Evolutionary conservation across 1,284 basidiomycete genomes (phyloP).

Genomic region (Malassezia japonica): DNA sequence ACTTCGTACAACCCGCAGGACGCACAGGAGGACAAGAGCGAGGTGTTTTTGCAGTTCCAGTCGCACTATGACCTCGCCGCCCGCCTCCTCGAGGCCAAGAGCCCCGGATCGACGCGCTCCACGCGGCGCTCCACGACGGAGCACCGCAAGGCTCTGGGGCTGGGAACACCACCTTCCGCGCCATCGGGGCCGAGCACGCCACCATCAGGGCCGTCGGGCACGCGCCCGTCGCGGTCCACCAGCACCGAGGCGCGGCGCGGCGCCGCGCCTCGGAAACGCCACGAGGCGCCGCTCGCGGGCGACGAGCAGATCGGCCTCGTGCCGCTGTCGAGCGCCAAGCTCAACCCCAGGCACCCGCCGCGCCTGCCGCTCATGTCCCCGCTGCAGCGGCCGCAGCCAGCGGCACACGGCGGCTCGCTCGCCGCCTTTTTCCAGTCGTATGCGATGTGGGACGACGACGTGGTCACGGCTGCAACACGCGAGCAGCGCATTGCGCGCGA

Average conservation of each 20-base stretch:
- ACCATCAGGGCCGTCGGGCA: no score
- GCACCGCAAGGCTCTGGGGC: neutral
- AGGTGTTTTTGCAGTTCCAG: slow-evolving; percentile 30
- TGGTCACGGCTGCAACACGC: slow-evolving; percentile 4
- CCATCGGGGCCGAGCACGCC: neutral
- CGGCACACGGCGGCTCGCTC: slow-evolving; percentile 14
- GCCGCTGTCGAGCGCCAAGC: neutral
- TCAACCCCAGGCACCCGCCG: neutral
- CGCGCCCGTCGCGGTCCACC: neutral
- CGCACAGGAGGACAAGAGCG: slow-evolving; percentile 25
- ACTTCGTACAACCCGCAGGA: slow-evolving; percentile 34
- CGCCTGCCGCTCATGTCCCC: slow-evolving; percentile 16
- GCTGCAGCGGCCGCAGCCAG: slow-evolving; percentile 18
- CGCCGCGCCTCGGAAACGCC: neutral
- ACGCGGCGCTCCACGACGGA: slow-evolving; percentile 25
- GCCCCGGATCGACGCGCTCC: slow-evolving; percentile 17
- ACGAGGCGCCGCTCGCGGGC: neutral
- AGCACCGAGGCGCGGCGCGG: neutral
- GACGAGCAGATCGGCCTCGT: neutral
- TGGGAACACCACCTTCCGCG: neutral
- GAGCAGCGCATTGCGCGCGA: slow-evolving; percentile 17
- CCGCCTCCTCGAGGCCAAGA: neutral
- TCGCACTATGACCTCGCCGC: slow-evolving; percentile 14
- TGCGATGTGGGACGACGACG: slow-evolving; percentile 22
- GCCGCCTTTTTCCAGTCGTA: slow-evolving; percentile 19